Percentiles rank a stretch among this genome's conserved stretches.
phyloP scores from a whole-genome alignment of 306 rosid genomes.

The Acacia melanoxylon region DNA sequence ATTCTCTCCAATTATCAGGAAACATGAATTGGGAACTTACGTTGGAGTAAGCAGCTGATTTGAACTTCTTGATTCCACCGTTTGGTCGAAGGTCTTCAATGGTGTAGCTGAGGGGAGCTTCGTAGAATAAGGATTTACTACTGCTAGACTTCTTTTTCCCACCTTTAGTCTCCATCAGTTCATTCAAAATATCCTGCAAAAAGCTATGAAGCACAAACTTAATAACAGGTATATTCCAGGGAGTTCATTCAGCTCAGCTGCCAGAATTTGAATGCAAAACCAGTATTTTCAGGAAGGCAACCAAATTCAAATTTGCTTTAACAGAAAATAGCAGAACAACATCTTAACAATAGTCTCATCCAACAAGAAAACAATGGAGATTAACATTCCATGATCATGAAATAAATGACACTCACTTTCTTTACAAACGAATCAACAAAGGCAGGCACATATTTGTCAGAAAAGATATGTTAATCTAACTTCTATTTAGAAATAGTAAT shows the following conservation, averaged over 20 bases:
- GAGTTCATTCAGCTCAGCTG: not conserved
- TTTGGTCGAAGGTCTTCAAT: slow-evolving; percentile 94
- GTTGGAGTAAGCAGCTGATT: slow-evolving; percentile 99
- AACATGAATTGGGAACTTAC: slow-evolving; percentile 38
- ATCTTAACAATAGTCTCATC: not conserved
- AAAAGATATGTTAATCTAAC: not conserved
- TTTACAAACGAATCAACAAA: not conserved
- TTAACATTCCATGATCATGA: not conserved
- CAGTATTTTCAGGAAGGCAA: not conserved
- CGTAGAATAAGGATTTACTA: slow-evolving; percentile 73
- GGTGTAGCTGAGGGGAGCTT: slow-evolving; percentile 96
- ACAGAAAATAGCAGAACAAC: not conserved
- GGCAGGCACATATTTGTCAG: not conserved
- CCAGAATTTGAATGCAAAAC: not conserved
- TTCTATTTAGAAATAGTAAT: not conserved
- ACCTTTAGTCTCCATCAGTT: slow-evolving; percentile 91
- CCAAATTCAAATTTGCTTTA: slow-evolving; percentile 1
- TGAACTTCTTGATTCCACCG: slow-evolving; percentile 98
- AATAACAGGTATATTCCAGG: not conserved
- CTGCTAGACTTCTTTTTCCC: slow-evolving; percentile 89
- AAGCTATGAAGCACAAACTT: slow-evolving; percentile 11
- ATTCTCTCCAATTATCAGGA: slow-evolving; percentile 1
- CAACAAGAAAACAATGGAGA: not conserved
- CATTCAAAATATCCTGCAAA: slow-evolving; percentile 62
- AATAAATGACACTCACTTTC: not conserved